These are phyloP conservation scores for Chaetomium olivaceum DNA, from an alignment of 2,329 filamentous ascomycete genomes.

Conservation along the genomic window DNA sequence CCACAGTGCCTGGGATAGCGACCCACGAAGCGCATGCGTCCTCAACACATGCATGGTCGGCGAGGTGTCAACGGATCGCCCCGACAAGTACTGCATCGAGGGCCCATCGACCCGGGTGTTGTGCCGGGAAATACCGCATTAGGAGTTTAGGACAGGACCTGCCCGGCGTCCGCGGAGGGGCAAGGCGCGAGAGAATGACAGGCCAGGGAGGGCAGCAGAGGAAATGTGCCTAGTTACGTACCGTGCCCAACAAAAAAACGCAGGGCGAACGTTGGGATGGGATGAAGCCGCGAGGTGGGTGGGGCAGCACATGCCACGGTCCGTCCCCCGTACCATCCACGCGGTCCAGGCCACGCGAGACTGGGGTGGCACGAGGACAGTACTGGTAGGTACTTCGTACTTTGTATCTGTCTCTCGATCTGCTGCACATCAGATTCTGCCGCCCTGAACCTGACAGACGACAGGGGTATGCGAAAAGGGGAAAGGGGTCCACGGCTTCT, in stretches of 20 bases:
- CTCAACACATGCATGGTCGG: too few relatives aligned
- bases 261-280: neutral
- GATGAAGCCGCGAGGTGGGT: neutral
- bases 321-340: too few relatives aligned
- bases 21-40: too few relatives aligned
- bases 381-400: too few relatives aligned
- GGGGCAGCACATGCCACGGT: neutral
- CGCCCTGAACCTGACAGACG: too few relatives aligned
- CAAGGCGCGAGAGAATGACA: neutral
- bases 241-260: neutral
- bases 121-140: too few relatives aligned
- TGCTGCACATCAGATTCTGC: too few relatives aligned
- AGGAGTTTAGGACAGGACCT: neutral
- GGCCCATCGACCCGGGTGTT: too few relatives aligned
- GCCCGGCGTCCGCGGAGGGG: neutral
- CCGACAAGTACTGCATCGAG: too few relatives aligned
- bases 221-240: neutral
- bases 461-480: neutral
- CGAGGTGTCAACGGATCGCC: too few relatives aligned
- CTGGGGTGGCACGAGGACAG: neutral
- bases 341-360: neutral
- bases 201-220: neutral
- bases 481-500: neutral
- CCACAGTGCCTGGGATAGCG: neutral
- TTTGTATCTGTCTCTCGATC: too few relatives aligned